A percentile compares a stretch with the other conserved stretches of the same genome.
phyloP scores from a whole-genome alignment of 805 yeast species.

The Candida cerambycidarum region DNA sequence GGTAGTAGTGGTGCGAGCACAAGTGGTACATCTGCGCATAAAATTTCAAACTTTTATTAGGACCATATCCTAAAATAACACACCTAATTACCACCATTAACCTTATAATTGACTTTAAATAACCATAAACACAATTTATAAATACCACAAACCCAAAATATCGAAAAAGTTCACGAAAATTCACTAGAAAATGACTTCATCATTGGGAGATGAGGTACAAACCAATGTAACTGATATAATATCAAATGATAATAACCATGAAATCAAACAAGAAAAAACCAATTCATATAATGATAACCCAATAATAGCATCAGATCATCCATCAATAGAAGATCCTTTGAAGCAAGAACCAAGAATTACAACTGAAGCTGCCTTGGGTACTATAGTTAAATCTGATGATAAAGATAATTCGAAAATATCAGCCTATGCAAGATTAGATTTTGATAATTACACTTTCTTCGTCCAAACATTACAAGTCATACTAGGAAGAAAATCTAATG shows the following conservation, averaged over 20 bases:
- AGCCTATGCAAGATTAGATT: constrained; percentile 78
- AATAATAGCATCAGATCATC: background rate
- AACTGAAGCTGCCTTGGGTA: constrained; percentile 16
- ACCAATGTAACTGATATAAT: background rate
- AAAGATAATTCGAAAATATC: constrained; percentile 37
- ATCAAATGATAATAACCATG: background rate
- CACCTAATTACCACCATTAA: background rate
- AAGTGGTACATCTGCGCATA: constrained; percentile 5
- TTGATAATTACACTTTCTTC: constrained; percentile 89
- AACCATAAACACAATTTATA: background rate
- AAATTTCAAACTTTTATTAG: constrained; percentile 5
- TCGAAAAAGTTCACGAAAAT: background rate
- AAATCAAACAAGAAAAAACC: background rate
- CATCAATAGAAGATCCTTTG: background rate
- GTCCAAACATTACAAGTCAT: constrained; percentile 95
- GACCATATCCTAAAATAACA: background rate
- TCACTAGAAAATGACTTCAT: constrained; percentile 13
- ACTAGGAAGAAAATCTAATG: constrained; percentile 76
- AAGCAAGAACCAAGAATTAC: constrained; percentile 11
- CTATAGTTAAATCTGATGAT: constrained; percentile 8
- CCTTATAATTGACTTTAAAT: background rate
- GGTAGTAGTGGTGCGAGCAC: too few relatives aligned
- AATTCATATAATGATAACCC: background rate
- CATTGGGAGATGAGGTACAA: constrained; percentile 20
- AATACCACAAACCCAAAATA: background rate